phyloP scores from a whole-genome alignment of 2,329 filamentous ascomycete species.

The Geoglossum cookeanum region DNA sequence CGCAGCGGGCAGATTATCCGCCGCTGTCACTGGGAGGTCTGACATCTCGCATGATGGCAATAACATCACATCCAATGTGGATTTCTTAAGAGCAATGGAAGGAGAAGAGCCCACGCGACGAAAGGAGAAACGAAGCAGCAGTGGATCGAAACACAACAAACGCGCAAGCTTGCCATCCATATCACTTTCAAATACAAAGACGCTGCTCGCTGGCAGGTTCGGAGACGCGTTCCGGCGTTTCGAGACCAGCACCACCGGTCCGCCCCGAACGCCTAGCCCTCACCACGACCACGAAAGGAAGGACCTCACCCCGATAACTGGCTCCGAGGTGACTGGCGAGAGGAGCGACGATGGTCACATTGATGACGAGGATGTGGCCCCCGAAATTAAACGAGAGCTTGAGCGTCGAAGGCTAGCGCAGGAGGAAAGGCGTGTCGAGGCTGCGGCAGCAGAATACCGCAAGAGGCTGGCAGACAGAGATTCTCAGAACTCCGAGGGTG shows the following conservation, averaged over 20 bases:
- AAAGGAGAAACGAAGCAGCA: constrained; percentile 35
- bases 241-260: constrained; percentile 36
- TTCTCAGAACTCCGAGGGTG: constrained; percentile 24
- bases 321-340: constrained; percentile 53
- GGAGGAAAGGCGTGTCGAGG: constrained; percentile 78
- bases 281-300: constrained; percentile 21
- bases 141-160: constrained; percentile 45
- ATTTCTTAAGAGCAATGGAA: constrained; percentile 64
- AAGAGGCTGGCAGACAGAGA: constrained; percentile 48
- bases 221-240: constrained; percentile 89
- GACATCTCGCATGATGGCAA: constrained; percentile 31
- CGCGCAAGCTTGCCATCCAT: constrained; percentile 51
- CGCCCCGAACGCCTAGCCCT: constrained; percentile 25
- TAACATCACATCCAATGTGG: constrained; percentile 60
- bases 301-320: constrained; percentile 50
- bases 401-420: constrained; percentile 65
- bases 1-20: background rate
- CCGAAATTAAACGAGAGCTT: constrained; percentile 76
- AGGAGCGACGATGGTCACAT: constrained; percentile 47
- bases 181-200: constrained; percentile 56
- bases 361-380: constrained; percentile 51
- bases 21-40: background rate
- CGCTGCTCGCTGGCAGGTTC: constrained; percentile 70
- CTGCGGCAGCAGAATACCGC: constrained; percentile 75
- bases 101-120: constrained; percentile 36